phyloP scores from a whole-genome alignment of 768 basidiomycete species.

The Boletus subcaerulescens region DNA sequence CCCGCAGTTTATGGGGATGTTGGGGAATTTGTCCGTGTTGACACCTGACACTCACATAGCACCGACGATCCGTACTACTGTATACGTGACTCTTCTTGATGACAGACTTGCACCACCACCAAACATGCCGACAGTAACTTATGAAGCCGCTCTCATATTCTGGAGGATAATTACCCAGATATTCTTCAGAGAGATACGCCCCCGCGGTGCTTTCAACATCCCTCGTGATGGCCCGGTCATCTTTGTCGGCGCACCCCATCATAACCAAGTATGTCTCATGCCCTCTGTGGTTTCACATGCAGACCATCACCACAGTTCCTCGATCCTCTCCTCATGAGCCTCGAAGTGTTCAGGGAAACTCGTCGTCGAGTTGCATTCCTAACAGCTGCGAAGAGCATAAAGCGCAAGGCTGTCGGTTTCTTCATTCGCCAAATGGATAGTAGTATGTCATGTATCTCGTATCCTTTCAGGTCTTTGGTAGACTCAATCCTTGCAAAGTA shows the following conservation, averaged over 20 bases:
- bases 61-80: not conserved
- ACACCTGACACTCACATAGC: not conserved
- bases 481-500: slow-evolving; percentile 47
- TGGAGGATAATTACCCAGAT: slow-evolving; percentile 86
- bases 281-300: slow-evolving; percentile 7
- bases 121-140: slow-evolving; percentile 36
- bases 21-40: slow-evolving; percentile 29
- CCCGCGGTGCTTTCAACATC: slow-evolving; percentile 92
- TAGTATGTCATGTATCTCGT: slow-evolving; percentile 61
- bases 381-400: slow-evolving; percentile 87
- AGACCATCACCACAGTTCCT: slow-evolving; percentile 62
- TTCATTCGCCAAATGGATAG: slow-evolving; percentile 82
- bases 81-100: slow-evolving; percentile 2
- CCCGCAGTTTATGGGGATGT: not conserved
- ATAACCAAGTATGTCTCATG: slow-evolving; percentile 66
- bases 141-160: slow-evolving; percentile 78
- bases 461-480: not conserved
- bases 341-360: slow-evolving; percentile 84
- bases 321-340: slow-evolving; percentile 80
- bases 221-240: slow-evolving; percentile 88
- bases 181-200: slow-evolving; percentile 95
- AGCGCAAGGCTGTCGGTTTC: slow-evolving; percentile 73
- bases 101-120: slow-evolving; percentile 2
- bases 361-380: slow-evolving; percentile 81
- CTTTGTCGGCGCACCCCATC: slow-evolving; percentile 90